Evolutionary conservation across 768 basidiomycete species (phyloP).

Genomic region (Lactarius evosmus): DNA sequence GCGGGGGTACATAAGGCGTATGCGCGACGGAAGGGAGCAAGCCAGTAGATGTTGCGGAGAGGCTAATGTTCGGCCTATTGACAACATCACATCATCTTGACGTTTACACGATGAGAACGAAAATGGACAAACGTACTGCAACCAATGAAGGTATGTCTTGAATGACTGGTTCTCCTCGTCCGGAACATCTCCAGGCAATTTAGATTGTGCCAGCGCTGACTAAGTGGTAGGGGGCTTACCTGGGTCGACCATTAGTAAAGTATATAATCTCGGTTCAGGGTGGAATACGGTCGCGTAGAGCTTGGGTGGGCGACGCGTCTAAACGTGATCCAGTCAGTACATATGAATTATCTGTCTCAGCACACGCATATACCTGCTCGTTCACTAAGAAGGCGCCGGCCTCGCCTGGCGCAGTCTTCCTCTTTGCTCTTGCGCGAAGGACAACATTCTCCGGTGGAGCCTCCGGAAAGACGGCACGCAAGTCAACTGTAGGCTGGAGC

Average conservation of each 20-base stretch:
- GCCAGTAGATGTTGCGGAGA: constrained; percentile 54
- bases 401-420: constrained; percentile 47
- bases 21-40: constrained; percentile 48
- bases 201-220: not conserved
- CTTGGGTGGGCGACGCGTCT: constrained; percentile 65
- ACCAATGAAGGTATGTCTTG: constrained; percentile 79
- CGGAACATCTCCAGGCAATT: constrained; percentile 65
- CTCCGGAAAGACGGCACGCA: constrained; percentile 60
- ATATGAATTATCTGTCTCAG: not conserved
- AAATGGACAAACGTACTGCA: constrained; percentile 50
- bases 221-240: constrained; percentile 43
- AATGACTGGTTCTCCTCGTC: constrained; percentile 60
- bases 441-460: constrained; percentile 32
- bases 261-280: constrained; percentile 75
- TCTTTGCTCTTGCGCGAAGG: constrained; percentile 31
- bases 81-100: constrained; percentile 16
- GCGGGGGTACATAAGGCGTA: constrained; percentile 83
- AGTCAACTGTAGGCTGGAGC: constrained; percentile 69
- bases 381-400: constrained; percentile 69
- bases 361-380: constrained; percentile 52
- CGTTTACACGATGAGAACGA: constrained; percentile 13
- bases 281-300: constrained; percentile 80
- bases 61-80: constrained; percentile 73
- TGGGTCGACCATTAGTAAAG: constrained; percentile 84
- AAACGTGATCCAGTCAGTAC: constrained; percentile 11